Evolutionary conservation across 1,139 yeast species (phyloP), one percentile per base, ranked within the genome.

Genomic region (Saccharomyces hybrid): DNA sequence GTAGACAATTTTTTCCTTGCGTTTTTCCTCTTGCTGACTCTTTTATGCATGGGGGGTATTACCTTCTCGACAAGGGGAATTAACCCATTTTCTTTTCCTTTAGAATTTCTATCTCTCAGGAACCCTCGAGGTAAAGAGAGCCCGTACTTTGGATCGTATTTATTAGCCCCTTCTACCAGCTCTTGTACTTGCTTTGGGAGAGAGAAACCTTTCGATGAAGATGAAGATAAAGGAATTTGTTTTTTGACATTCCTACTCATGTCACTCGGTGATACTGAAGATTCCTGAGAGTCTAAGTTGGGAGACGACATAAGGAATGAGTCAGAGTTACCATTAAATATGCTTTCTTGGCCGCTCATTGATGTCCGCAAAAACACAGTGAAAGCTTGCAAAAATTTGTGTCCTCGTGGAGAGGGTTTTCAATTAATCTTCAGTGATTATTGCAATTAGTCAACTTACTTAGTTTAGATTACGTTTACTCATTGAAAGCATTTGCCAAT

Each of bases 151-250:
- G 74, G 67, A 31, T 69, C 65, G 53, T 71, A 74, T 69, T 73
- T 73, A 49, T 62, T 71, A 0, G 74, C 71, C 54, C 71, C 75
- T 23, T 70, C 70, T 2, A 72, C 51, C 38, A 75, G 59, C 27
- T 55, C 51, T 47, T 59, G 57, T 42, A 64, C 42, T 34, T 34
- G 42, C 20, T 34, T 34, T 8, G 42, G 9, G 42, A 34, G 42
- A 14, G 9, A 34, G 9, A 11, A 7, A 11, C 20, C 20, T 34
- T 34, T 34, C 42, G 20, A 34, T 16, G 42, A 14, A 7, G 11
- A 4, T 34, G 42, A 14, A 34, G 42, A 6, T 16, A 11, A 16
- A 3, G 42, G 20, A 16, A n/a, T 16, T 14, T 14, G 42, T 1
- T 34, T 41, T 9, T 48, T 49, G 23, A 2, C 32, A 26, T 25